These are phyloP conservation scores for Salix arbutifolia DNA, from an alignment of 345 rosid species.

Conservation along the genomic window DNA sequence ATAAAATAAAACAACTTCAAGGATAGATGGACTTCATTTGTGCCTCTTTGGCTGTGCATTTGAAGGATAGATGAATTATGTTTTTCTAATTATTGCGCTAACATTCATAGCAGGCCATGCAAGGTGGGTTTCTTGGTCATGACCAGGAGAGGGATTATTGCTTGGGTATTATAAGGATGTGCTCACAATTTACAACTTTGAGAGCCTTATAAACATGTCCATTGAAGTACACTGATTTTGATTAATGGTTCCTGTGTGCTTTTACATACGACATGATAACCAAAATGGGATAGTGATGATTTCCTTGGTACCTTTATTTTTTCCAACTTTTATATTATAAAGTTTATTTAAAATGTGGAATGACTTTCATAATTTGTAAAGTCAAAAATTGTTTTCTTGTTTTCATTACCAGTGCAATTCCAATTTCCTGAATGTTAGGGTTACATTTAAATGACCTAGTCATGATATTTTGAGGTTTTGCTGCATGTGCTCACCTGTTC, in stretches of 20 bases:
- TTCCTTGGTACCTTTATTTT: neutral
- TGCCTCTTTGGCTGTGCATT: neutral
- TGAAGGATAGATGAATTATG: neutral
- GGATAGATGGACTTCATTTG: neutral
- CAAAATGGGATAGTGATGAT: neutral
- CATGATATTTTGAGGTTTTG: conserved; percentile 1
- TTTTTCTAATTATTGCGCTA: neutral
- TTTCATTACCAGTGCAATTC: neutral
- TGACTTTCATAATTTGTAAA: neutral
- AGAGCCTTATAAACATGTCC: neutral
- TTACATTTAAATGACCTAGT: neutral
- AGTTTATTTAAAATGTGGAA: neutral
- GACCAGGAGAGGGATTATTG: neutral
- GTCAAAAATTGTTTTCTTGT: neutral
- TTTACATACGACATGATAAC: neutral
- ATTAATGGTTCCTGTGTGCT: neutral
- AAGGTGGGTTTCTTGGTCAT: neutral
- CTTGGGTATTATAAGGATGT: neutral
- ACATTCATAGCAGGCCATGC: neutral
- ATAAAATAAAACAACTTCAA: neutral
- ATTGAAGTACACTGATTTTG: neutral
- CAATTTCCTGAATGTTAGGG: neutral
- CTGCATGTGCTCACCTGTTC: neutral
- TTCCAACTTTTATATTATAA: too few species aligned
- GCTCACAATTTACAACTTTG: neutral